Conservation (phyloP, 73 alveolate species). For the Paramecium tetraurelia region DNA sequence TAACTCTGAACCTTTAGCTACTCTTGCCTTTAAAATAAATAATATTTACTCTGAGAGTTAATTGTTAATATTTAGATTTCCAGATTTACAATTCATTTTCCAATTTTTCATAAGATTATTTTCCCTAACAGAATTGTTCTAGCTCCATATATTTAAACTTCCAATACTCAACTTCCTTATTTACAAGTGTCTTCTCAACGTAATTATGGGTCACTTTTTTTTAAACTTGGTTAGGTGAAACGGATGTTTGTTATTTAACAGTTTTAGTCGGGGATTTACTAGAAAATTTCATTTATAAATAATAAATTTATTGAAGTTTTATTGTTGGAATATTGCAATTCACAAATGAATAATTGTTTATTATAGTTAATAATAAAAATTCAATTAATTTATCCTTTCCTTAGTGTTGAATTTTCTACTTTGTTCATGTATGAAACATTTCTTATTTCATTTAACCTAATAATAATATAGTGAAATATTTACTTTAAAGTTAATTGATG, state of each 20-base stretch:
- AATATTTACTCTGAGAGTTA: background rate
- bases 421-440: constrained; percentile 7
- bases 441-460: constrained; percentile 20
- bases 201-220: background rate
- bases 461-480: background rate
- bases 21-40: background rate
- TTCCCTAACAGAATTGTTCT: constrained; percentile 15
- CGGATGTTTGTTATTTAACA: background rate
- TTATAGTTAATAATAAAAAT: background rate
- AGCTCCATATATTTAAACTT: background rate
- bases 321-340: background rate
- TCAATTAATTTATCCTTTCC: background rate
- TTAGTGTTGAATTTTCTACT: background rate
- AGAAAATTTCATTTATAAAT: background rate
- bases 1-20: constrained; percentile 20
- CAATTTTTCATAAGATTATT: background rate
- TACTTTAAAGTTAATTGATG: constrained; percentile 23
- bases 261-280: background rate
- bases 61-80: constrained; percentile 1
- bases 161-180: constrained; percentile 18
- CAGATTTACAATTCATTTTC: background rate
- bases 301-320: background rate
- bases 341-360: background rate
- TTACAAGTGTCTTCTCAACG: background rate
- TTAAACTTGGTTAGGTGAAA: background rate